Percentiles rank a stretch among this genome's conserved stretches.
phyloP scores from a whole-genome alignment of 768 basidiomycete species.

The Gymnopilus junonius region DNA sequence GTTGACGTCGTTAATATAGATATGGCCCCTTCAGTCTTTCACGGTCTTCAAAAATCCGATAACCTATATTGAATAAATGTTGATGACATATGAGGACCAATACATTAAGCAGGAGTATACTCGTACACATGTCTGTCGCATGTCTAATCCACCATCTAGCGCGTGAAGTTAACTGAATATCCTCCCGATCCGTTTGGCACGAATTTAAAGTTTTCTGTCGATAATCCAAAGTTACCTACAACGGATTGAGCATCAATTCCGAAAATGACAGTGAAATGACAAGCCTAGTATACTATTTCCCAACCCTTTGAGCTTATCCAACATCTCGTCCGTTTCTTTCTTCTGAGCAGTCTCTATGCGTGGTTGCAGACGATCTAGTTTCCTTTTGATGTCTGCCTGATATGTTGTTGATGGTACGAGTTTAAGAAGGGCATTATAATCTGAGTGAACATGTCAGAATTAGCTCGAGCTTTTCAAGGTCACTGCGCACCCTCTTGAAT shows the following conservation, averaged over 20 bases:
- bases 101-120: neutral
- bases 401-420: slow-evolving; percentile 62
- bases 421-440: slow-evolving; percentile 75
- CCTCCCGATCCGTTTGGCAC: slow-evolving; percentile 94
- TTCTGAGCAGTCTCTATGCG: slow-evolving; percentile 80
- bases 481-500: slow-evolving; percentile 77
- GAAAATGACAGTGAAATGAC: slow-evolving; percentile 16
- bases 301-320: slow-evolving; percentile 89
- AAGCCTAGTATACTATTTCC: slow-evolving; percentile 89
- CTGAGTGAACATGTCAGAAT: slow-evolving; percentile 41
- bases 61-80: slow-evolving; percentile 38
- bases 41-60: slow-evolving; percentile 48
- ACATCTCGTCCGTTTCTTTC: slow-evolving; percentile 88
- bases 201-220: slow-evolving; percentile 97
- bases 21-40: slow-evolving; percentile 45
- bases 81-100: neutral
- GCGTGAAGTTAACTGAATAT: slow-evolving; percentile 88
- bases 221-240: slow-evolving; percentile 89
- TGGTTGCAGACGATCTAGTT: slow-evolving; percentile 62
- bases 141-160: slow-evolving; percentile 32
- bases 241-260: neutral
- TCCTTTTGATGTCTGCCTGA: slow-evolving; percentile 46
- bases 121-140: neutral
- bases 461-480: neutral
- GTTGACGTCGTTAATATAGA: slow-evolving; percentile 28